Base-by-base conservation (phyloP, 2,329 filamentous ascomycete genomes). In the Dendryphion nanum region DNA sequence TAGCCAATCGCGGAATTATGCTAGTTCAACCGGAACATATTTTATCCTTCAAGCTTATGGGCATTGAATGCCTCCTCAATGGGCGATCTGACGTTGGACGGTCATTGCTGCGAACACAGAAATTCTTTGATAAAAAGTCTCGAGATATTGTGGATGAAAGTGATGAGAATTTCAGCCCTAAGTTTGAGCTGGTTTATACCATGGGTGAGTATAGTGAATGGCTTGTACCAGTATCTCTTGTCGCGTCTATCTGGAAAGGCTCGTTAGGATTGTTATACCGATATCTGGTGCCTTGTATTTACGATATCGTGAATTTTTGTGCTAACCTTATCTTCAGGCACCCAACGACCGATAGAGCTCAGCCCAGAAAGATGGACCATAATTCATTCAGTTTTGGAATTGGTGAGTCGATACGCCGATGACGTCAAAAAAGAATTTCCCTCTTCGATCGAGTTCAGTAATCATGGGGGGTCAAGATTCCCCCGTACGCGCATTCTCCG, bases 71-170 rank as follows among this genome's bases (percentile, higher is more conserved):
- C 4, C 49, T 70, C 0, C 50, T 75, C 1, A 49, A 48, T 13
- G 57, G 49, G 2, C 49, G 66, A 2, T 17, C 50, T 0, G 15
- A 30, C 0, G 15, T 68, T 3, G 71, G 71, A 0, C 32, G 41
- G 1, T 31, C 41, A 1, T 51, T 80, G 12, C 42, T 76, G 0
- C 14, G 54, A 1, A 69, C 61, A 0, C 73, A 79, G n/a, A 17
- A 61, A 0, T 75, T 71, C 44, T 63, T 83, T 1, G 58, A 75
- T 19, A 12, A 34, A 0, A 42, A 58, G 2, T 68, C 73, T 0
- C 65, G 79, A 0, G 80, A 83, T 42, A 69, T 86, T 2, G 66
- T 85, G 0, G 81, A 85, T 40, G 81, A 86, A 55, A 81, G 77
- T 26, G 82, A 86, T 33, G 79, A 84, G 40, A 79, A 78, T 37